phyloP scores from a whole-genome alignment of 2,329 filamentous ascomycete species.

The Metarhizium album region DNA sequence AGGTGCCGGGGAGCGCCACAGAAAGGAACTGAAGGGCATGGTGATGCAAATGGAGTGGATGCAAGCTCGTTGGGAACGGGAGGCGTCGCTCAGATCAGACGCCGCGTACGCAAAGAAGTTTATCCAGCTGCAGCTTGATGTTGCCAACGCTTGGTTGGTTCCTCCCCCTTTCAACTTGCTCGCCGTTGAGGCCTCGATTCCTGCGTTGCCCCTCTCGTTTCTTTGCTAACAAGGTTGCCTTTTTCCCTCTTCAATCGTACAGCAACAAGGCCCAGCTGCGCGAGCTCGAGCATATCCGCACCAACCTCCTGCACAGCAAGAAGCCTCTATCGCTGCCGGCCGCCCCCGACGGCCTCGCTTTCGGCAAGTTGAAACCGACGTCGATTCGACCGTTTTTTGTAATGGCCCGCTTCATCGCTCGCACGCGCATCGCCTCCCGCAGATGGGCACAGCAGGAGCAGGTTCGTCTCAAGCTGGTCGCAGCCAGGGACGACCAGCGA shows the following conservation, averaged over 20 bases:
- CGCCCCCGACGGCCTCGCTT: conserved; percentile 9
- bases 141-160: conserved; percentile 84
- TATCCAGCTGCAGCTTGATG: conserved; percentile 65
- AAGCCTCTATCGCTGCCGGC: conserved; percentile 22
- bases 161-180: conserved; percentile 1
- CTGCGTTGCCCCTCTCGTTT: not conserved
- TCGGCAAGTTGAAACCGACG: conserved; percentile 15
- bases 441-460: conserved; percentile 42
- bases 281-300: conserved; percentile 70
- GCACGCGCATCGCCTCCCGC: conserved; percentile 35
- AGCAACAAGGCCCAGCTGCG: conserved; percentile 89
- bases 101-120: conserved; percentile 81
- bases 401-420: conserved; percentile 42
- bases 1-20: conserved; percentile 57
- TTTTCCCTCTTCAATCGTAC: too few species aligned
- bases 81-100: conserved; percentile 68
- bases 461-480: conserved; percentile 36
- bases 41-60: conserved; percentile 87
- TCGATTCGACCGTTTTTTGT: conserved; percentile 33
- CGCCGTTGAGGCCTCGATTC: conserved; percentile 4
- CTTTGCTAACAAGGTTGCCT: not conserved
- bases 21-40: conserved; percentile 69
- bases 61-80: conserved; percentile 67
- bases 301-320: conserved; percentile 28
- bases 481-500: conserved; percentile 36